Conservation (phyloP, 192 early-diverging fungal species). For the Coemansia sp. region DNA sequence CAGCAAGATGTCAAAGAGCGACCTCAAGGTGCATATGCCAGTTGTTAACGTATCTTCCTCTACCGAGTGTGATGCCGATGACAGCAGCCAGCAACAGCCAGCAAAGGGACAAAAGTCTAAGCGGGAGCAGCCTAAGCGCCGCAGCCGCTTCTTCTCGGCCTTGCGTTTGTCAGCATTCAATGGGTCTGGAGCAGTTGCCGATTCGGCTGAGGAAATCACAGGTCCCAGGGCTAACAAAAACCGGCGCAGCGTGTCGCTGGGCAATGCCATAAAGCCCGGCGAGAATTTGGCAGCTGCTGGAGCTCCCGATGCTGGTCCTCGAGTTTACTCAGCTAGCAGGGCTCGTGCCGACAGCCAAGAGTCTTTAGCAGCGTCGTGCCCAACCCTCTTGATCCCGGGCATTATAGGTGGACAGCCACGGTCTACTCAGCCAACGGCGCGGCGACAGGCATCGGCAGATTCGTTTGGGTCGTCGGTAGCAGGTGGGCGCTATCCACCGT, state of each 20-base stretch:
- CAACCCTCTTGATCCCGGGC: slow-evolving; percentile 13
- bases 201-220: not conserved
- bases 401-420: not conserved
- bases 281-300: not conserved
- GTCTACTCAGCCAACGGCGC: not conserved
- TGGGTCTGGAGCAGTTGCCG: slow-evolving; percentile 1
- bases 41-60: not conserved
- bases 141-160: slow-evolving; percentile 39
- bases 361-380: slow-evolving; percentile 31
- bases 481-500: slow-evolving; percentile 27
- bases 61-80: not conserved
- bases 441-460: slow-evolving; percentile 12
- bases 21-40: not conserved
- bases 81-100: not conserved
- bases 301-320: not conserved
- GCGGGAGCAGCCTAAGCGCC: slow-evolving; percentile 26
- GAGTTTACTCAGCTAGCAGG: not conserved
- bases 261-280: slow-evolving; percentile 1
- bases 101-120: not conserved
- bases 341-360: slow-evolving; percentile 13
- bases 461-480: not conserved
- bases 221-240: not conserved
- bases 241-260: slow-evolving; percentile 43
- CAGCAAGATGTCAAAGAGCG: slow-evolving; percentile 17
- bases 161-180: slow-evolving; percentile 21